These are phyloP conservation scores for Schizonepeta tenuifolia DNA, from an alignment of 257 asterid genomes.

Conservation along the genomic window DNA sequence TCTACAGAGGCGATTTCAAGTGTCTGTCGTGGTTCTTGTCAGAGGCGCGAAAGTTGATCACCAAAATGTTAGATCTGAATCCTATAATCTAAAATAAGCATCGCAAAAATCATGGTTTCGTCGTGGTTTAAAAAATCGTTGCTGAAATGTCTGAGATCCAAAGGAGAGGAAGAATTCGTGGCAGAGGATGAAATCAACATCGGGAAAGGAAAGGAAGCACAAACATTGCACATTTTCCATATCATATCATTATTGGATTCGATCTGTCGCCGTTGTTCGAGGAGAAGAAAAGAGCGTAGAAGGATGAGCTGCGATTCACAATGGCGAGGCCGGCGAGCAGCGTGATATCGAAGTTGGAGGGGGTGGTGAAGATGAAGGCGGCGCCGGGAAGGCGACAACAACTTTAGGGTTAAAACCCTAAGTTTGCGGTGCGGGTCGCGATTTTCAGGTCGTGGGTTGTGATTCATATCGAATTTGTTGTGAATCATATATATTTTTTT, in stretches of 20 bases:
- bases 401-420: no score
- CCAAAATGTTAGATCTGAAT: constrained; percentile 67
- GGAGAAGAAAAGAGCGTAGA: constrained; percentile 51
- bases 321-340: constrained; percentile 63
- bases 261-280: constrained; percentile 64
- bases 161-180: constrained; percentile 40
- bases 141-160: constrained; percentile 15
- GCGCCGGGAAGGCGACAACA: no score
- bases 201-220: constrained; percentile 46
- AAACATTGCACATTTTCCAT: constrained; percentile 64
- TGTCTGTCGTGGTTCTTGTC: constrained; percentile 76
- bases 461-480: no score
- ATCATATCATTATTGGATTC: constrained; percentile 69
- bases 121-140: constrained; percentile 60
- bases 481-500: no score
- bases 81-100: constrained; percentile 50
- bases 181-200: constrained; percentile 21
- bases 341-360: no score
- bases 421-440: no score
- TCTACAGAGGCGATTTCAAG: constrained; percentile 64
- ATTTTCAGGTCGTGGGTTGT: no score
- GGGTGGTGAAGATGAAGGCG: constrained; percentile 53
- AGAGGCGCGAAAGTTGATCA: constrained; percentile 52
- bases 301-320: constrained; percentile 61
- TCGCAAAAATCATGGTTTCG: constrained; percentile 57